Base-by-base conservation (phyloP, 441 rosid genomes). In the Populus trichocarpa region DNA sequence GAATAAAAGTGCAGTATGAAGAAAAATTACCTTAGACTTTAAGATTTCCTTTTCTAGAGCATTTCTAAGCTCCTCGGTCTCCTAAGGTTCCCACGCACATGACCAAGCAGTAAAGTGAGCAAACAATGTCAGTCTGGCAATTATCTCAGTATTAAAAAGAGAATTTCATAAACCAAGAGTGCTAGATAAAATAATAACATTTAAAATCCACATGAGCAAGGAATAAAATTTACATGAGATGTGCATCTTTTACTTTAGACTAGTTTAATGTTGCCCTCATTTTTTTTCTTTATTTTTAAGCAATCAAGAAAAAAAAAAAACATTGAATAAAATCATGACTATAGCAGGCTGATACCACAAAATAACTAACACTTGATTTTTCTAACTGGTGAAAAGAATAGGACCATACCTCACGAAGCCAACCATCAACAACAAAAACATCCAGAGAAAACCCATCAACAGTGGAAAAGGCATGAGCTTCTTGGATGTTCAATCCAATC, bases 341-440 rank as follows among this genome's bases (percentile, higher is more conserved):
- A 32, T 16, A 23, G 8, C 26, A 67, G 10, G 61, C 36, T 16
- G 23, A 57, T 25, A 9, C 69, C 25, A 8, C 25, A 33, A 22
- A 23, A 66, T 20, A 32, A 22, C 61, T 1, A 10, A 16, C 8
- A 18, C 64, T 28, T 69, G 36, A 10, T 74, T 77, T 67, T 26
- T 53, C 67, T 6, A 67, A 30, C 14, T 8, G 30, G 67, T 11
- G 18, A 70, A 75, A 30, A 80, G n/a, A 8, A 8, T 20, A 53
- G 20, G 73, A 68, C 63, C 66, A 36, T 88, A 92, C 99, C 97
- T 91, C 97, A 80, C 86, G 87, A 7, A 87, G 89, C 99, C 98
- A 96, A 77, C 99, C 99, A 80, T 91, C 94, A 88, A 96, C 99
- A 68, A 96, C 97, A 78, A 96, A 94, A 77, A 94, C 96, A 81